Evolutionary conservation across 2,329 filamentous ascomycete genomes (phyloP), one percentile per base, ranked within the genome.

Genomic region (Cladosporium oxysporum): DNA sequence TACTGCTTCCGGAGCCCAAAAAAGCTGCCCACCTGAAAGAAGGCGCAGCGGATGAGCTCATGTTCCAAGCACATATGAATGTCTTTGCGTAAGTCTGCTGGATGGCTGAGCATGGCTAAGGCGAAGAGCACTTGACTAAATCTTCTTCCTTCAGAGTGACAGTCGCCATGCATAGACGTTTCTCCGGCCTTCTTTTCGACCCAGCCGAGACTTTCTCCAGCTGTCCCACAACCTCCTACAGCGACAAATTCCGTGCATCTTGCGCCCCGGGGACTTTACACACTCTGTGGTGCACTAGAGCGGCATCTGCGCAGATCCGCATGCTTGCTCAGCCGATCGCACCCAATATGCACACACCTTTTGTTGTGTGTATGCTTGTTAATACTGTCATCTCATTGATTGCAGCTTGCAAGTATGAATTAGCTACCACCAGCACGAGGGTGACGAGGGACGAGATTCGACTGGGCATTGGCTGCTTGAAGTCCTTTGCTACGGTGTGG

Each of bases 181-280:
- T 58, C 53, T 58, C 53, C n/a, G 53, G 53, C 53, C 35, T 58
- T 33, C 53, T 58, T 35, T 58, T 58, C 14, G 53, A 58, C 53
- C 53, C 53, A 58, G 28, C 35, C n/a, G 53, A 58, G 23, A 58
- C 35, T 2, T 58, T 58, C 58, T 60, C 58, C 28, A 60, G 58
- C 26, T 37, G 37, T 37, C 58, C 58, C 31, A 60, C 58, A 37
- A 41, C 58, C 37, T 47, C 58, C n/a, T 47, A 37, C 37, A 60
- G n/a, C 64, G 68, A 65, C 35, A 35, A 12, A 11, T 11, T 31
- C n/a, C 28, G 18, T 26, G 53, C 41, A 7, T 44, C 41, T 14
- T 11, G 6, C 7, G 41, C 41, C 7, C 41, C 41, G 18, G 41
- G 41, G 7, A 14, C 41, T 18, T 44, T 44, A 5, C 41, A 44